A percentile compares a stretch with the other conserved stretches of the same genome.
These are phyloP conservation scores for Ophiostoma fasciatum DNA, from an alignment of 2,329 filamentous ascomycete species.

Conservation along the genomic window DNA sequence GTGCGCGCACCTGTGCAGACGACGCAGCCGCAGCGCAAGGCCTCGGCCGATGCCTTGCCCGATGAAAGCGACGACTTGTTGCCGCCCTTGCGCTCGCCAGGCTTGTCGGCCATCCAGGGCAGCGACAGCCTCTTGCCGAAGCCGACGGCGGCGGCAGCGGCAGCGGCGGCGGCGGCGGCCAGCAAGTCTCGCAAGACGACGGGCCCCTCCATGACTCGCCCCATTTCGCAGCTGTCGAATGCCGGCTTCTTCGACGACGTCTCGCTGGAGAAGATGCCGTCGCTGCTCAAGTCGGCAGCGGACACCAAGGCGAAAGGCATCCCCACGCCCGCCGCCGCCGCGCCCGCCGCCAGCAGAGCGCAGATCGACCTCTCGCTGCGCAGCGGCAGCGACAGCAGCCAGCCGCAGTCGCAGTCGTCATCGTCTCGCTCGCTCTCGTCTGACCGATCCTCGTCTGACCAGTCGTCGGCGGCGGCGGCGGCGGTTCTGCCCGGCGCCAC, in stretches of 20 bases:
- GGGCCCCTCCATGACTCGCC: slow-evolving; percentile 14
- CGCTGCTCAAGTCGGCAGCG: slow-evolving; percentile 13
- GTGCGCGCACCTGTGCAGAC: slow-evolving; percentile 17
- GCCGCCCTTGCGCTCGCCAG: slow-evolving; percentile 18
- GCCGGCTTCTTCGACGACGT: slow-evolving; percentile 20
- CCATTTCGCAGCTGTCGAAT: slow-evolving; percentile 21
- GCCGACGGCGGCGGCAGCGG: slow-evolving; percentile 8
- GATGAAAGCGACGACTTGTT: slow-evolving; percentile 18
- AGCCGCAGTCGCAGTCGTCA: slow-evolving; percentile 5
- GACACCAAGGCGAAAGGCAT: slow-evolving; percentile 9
- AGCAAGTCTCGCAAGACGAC: slow-evolving; percentile 14
- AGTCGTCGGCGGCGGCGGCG: no score
- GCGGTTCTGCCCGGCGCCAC: neutral
- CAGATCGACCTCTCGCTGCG: slow-evolving; percentile 11
- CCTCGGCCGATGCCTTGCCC: slow-evolving; percentile 20
- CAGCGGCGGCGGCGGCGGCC: no score
- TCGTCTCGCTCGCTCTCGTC: slow-evolving; percentile 11
- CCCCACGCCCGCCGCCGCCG: no score
- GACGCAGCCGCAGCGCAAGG: slow-evolving; percentile 17
- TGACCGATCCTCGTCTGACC: slow-evolving; percentile 12
- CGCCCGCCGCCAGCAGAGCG: slow-evolving; percentile 9
- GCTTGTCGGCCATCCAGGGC: slow-evolving; percentile 11
- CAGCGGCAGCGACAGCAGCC: slow-evolving; percentile 13
- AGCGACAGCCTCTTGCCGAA: slow-evolving; percentile 12
- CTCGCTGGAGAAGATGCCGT: slow-evolving; percentile 20